A percentile compares a stretch with the other conserved stretches of the same genome.
phyloP scores from a whole-genome alignment of 768 basidiomycete genomes.

The Multifurca ochricompacta region DNA sequence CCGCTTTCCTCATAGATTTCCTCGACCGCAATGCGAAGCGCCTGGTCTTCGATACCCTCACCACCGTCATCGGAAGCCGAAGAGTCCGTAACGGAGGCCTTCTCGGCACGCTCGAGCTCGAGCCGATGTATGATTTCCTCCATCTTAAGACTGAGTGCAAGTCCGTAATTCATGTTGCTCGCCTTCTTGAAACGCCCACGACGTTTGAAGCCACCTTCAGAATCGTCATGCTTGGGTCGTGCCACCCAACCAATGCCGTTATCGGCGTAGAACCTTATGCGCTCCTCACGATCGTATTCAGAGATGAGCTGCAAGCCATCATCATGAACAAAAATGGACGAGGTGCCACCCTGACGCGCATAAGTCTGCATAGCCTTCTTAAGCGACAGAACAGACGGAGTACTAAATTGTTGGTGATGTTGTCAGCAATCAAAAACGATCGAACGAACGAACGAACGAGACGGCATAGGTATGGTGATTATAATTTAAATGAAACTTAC shows the following conservation, averaged over 20 bases:
- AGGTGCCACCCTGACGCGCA: slow-evolving; percentile 81
- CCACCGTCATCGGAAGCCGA: slow-evolving; percentile 33
- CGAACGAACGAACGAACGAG: too few species aligned
- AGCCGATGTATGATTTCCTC: slow-evolving; percentile 44
- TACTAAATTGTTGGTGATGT: slow-evolving; percentile 32
- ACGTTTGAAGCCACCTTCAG: slow-evolving; percentile 63
- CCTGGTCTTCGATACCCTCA: slow-evolving; percentile 61
- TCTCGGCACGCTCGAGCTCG: slow-evolving; percentile 33
- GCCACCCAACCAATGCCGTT: slow-evolving; percentile 81
- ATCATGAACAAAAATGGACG: slow-evolving; percentile 73
- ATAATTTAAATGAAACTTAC: slow-evolving; percentile 38
- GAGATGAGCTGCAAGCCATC: slow-evolving; percentile 69
- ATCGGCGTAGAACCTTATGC: slow-evolving; percentile 67
- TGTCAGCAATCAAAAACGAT: neutral
- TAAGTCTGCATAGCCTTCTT: slow-evolving; percentile 90
- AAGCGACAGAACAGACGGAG: slow-evolving; percentile 66
- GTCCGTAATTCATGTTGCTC: slow-evolving; percentile 83
- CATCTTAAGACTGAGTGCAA: slow-evolving; percentile 56
- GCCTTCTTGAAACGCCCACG: slow-evolving; percentile 93
- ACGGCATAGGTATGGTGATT: neutral
- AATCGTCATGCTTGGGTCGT: slow-evolving; percentile 58
- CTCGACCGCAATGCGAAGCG: slow-evolving; percentile 66
- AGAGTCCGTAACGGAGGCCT: slow-evolving; percentile 29
- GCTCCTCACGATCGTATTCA: slow-evolving; percentile 53
- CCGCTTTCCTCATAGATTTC: slow-evolving; percentile 58